These are phyloP conservation scores for Kernera saxatilis DNA, from an alignment of 345 rosid genomes.

Conservation along the genomic window DNA sequence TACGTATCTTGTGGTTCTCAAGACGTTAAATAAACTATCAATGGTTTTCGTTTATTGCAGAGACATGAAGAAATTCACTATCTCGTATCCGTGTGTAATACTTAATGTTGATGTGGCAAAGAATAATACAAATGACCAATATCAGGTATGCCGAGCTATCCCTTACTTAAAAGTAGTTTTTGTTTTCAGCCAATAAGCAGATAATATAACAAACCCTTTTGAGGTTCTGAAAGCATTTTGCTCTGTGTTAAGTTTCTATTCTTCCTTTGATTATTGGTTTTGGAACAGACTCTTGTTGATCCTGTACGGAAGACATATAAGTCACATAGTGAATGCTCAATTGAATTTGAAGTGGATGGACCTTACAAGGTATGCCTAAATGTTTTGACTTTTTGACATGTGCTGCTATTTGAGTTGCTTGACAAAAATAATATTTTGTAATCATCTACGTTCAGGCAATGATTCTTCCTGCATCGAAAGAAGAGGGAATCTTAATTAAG, in stretches of 20 bases:
- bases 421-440: neutral
- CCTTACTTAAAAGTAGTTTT: neutral
- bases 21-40: constrained; percentile 13
- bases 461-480: constrained; percentile 99
- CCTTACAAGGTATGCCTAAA: constrained; percentile 81
- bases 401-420: constrained; percentile 19
- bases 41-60: constrained; percentile 39
- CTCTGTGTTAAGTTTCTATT: no score
- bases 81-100: constrained; percentile 97
- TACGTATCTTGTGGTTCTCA: constrained; percentile 8
- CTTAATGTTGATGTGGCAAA: constrained; percentile 91
- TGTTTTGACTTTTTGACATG: constrained; percentile 5
- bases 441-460: constrained; percentile 59
- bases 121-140: constrained; percentile 93
- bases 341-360: constrained; percentile 99
- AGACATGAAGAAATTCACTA: constrained; percentile 76
- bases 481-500: constrained; percentile 89
- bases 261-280: no score
- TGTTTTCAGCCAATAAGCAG: constrained; percentile 5
- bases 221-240: constrained; percentile 14
- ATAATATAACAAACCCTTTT: neutral
- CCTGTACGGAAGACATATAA: constrained; percentile 66
- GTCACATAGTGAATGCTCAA: constrained; percentile 92
- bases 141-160: constrained; percentile 56
- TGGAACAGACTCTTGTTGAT: constrained; percentile 74